phyloP scores from a whole-genome alignment of 2,329 filamentous ascomycete genomes.

The Verticillium nubilum region DNA sequence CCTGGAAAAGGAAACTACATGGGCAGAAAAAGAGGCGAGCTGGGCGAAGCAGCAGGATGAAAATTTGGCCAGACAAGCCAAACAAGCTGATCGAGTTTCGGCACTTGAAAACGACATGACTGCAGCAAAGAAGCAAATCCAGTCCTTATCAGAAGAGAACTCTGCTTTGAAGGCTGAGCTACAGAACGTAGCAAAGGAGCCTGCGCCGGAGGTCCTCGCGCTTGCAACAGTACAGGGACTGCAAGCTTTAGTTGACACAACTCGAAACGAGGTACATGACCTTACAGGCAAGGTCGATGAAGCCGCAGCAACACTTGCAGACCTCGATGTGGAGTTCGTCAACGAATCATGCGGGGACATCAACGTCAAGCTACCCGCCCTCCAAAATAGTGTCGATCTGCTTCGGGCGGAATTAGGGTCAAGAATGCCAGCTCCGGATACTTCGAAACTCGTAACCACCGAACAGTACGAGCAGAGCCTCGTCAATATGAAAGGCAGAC shows the following conservation, averaged over 20 bases:
- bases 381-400: constrained; percentile 1
- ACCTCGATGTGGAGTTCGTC: constrained; percentile 6
- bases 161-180: neutral
- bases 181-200: neutral
- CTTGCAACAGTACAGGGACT: neutral
- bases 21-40: neutral
- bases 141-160: neutral
- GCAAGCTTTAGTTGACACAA: neutral
- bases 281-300: neutral
- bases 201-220: neutral
- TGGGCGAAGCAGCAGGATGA: constrained; percentile 3
- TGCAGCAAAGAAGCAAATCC: neutral
- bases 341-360: constrained; percentile 3
- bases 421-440: neutral
- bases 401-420: neutral
- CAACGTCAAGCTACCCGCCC: constrained; percentile 1
- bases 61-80: constrained; percentile 4
- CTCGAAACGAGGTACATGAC: neutral
- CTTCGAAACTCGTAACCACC: neutral
- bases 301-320: constrained; percentile 5
- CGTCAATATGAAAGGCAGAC: constrained; percentile 12
- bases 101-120: constrained; percentile 1
- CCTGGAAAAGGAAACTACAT: neutral
- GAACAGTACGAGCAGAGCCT: constrained; percentile 18
- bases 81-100: constrained; percentile 9